These are phyloP conservation scores for Beauveria scarabaeidicola DNA, from an alignment of 2,329 filamentous ascomycete genomes.

Conservation along the genomic window DNA sequence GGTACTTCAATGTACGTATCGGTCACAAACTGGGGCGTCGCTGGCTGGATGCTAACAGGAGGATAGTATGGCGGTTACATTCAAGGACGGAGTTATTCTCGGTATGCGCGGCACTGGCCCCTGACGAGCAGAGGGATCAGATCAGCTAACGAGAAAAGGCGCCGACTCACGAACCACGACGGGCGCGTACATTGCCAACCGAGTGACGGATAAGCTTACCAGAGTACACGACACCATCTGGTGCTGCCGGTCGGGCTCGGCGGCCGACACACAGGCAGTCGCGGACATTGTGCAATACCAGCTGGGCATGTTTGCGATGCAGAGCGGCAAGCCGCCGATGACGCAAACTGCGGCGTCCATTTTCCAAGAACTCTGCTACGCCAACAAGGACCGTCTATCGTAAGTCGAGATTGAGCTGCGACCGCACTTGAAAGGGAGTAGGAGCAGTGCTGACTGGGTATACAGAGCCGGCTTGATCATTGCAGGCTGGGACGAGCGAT, in stretches of 20 bases:
- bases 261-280: constrained; percentile 94
- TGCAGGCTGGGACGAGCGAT: constrained; percentile 91
- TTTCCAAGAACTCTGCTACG: constrained; percentile 96
- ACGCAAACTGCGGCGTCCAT: constrained; percentile 92
- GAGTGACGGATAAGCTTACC: constrained; percentile 98
- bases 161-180: constrained; percentile 97
- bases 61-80: constrained; percentile 91
- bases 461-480: constrained; percentile 90
- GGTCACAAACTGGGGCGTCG: constrained; percentile 11
- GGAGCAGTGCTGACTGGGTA: constrained; percentile 13
- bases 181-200: constrained; percentile 95
- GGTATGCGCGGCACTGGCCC: constrained; percentile 37
- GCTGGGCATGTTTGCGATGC: constrained; percentile 82
- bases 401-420: constrained; percentile 34
- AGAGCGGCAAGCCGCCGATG: constrained; percentile 81
- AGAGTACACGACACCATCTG: constrained; percentile 98
- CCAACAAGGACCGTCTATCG: constrained; percentile 92
- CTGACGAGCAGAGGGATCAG: background rate
- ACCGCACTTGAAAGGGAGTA: background rate
- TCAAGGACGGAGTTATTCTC: constrained; percentile 95
- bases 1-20: constrained; percentile 86
- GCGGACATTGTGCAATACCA: constrained; percentile 98
- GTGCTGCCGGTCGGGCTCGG: constrained; percentile 97
- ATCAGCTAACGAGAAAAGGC: constrained; percentile 37
- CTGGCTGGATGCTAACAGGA: constrained; percentile 20